Evolutionary conservation across 768 basidiomycete species (phyloP), one percentile per base, ranked within the genome.

Genomic region (Lentinula boryana): DNA sequence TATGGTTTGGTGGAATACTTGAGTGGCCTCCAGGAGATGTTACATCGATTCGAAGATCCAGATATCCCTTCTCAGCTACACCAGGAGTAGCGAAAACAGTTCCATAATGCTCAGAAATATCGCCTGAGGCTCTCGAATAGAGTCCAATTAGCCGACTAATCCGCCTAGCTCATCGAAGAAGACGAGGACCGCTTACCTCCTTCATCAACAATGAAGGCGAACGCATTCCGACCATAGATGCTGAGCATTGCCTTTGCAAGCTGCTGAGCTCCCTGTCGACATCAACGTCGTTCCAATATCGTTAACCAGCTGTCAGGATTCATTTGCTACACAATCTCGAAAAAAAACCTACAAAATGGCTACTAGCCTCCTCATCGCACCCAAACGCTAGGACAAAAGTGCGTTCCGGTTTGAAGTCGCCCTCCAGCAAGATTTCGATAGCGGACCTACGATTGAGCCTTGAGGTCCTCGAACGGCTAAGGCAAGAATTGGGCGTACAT

Each of bases 181-280:
- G 23, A 12, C 40, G 27, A 51, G 27, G 48, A 13, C 40, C 13
- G 62, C 41, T 6, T 10, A 62, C 48, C 41, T 21, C 88, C 88
- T 69, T 91, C 89, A 64, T 91, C 88, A 44, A 90, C 72, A 32
- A 90, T 67, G 64, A 89, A 74, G 0, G 84, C 78, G 64, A 86
- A 80, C 10, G 79, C 77, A 64, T 87, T 67, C 55, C 71, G 62
- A 44, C 87, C 89, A 65, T 85, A 88, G 23, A 76, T 75, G 1
- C 72, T 54, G 40, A 79, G 65, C 15, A 90, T 66, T 51, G 69
- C 70, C 8, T 69, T 61, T 0, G 68, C 69, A 38, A 83, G 68
- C 2, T 65, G 66, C 41, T 63, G 61, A 9, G 80, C 81, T 31
- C 80, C 80, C 80, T 82, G 57, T 18, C 13, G 8, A 23, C 15